Conservation (phyloP, 2,329 filamentous ascomycete genomes). For the Chaetothyriales sp. region DNA sequence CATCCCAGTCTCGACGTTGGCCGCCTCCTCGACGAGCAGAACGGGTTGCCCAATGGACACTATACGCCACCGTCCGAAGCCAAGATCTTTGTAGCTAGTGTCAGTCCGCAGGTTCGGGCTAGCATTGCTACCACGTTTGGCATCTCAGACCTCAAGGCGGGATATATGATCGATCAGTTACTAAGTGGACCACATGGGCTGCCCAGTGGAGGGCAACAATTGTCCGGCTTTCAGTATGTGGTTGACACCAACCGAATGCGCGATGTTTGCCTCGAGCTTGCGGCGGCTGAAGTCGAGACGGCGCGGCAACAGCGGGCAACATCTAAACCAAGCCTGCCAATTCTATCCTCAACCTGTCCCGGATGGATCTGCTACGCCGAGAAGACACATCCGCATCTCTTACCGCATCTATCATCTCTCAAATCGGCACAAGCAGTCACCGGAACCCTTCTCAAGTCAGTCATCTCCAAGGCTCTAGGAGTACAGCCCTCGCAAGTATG, state of each 20-base stretch:
- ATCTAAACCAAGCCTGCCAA: slow-evolving; percentile 21
- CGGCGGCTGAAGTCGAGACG: slow-evolving; percentile 53
- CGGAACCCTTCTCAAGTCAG: slow-evolving; percentile 78
- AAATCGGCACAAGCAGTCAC: slow-evolving; percentile 90
- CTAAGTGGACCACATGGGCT: slow-evolving; percentile 57
- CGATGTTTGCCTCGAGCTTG: slow-evolving; percentile 67
- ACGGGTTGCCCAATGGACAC: slow-evolving; percentile 32
- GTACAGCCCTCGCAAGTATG: slow-evolving; percentile 70
- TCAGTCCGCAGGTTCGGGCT: slow-evolving; percentile 80
- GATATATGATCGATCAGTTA: slow-evolving; percentile 68
- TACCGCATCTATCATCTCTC: slow-evolving; percentile 76
- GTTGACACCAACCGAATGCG: slow-evolving; percentile 76
- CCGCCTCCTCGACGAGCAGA: slow-evolving; percentile 27
- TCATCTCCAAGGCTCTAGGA: slow-evolving; percentile 55
- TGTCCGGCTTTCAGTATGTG: slow-evolving; percentile 74
- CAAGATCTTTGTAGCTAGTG: slow-evolving; percentile 76
- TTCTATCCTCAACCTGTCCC: slow-evolving; percentile 75
- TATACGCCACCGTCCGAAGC: slow-evolving; percentile 29
- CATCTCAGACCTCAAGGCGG: slow-evolving; percentile 57
- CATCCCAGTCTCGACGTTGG: slow-evolving; percentile 27
- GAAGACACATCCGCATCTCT: slow-evolving; percentile 87
- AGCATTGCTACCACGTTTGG: slow-evolving; percentile 75
- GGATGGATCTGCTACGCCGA: slow-evolving; percentile 99
- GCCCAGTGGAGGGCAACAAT: slow-evolving; percentile 51
- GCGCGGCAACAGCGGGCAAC: slow-evolving; percentile 17